Evolutionary conservation across 139 green algal genomes (phyloP).

Genomic region (Tetratostichococcus sp.): DNA sequence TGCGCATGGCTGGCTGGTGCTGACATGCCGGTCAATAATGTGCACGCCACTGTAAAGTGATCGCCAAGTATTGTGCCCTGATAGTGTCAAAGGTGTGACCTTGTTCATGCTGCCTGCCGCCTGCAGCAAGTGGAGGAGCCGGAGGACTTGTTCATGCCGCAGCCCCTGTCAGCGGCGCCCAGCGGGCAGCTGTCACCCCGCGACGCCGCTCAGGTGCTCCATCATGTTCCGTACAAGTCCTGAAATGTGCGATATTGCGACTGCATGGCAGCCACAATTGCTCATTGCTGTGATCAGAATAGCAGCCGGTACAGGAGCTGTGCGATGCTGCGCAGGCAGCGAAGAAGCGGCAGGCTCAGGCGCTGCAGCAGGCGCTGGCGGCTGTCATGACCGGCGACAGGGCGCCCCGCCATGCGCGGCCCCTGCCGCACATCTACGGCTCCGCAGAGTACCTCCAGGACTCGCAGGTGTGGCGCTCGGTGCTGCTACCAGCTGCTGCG

Average conservation of each 20-base stretch:
- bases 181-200: background rate
- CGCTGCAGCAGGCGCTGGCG: background rate
- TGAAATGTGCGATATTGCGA: no score
- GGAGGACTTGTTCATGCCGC: background rate
- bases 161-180: background rate
- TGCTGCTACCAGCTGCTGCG: no score
- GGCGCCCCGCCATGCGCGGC: background rate
- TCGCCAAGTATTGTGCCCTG: no score
- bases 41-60: no score
- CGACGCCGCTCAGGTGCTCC: background rate
- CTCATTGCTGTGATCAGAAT: no score
- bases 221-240: background rate
- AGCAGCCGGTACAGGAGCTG: no score
- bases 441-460: conserved; percentile 26
- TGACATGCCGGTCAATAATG: no score
- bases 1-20: no score
- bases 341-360: background rate
- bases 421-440: conserved; percentile 23
- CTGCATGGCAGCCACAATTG: no score
- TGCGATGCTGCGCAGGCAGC: background rate
- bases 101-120: no score
- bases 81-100: no score
- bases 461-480: background rate
- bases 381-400: background rate
- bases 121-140: background rate